Evolutionary conservation across 1,284 basidiomycete species (phyloP).

Genomic region (Violaceomyces palustris): DNA sequence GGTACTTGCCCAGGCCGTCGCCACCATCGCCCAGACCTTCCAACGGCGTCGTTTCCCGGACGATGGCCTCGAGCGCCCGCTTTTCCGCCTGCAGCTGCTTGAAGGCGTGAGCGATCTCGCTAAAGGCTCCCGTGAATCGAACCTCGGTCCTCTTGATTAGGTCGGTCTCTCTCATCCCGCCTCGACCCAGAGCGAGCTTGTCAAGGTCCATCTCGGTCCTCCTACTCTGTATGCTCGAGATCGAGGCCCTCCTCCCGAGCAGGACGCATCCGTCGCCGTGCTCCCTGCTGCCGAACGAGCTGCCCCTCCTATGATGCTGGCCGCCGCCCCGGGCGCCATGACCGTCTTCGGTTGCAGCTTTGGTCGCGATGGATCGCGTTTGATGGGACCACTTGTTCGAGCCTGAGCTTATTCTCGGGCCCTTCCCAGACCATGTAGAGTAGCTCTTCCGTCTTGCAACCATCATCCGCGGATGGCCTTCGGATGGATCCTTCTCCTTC

Average conservation of each 20-base stretch:
- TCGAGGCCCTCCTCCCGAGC: conserved; percentile 9
- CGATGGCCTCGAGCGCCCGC: conserved; percentile 30
- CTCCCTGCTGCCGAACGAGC: neutral
- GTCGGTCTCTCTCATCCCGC: no score
- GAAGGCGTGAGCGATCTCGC: conserved; percentile 36
- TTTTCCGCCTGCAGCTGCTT: conserved; percentile 45
- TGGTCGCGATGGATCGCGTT: no score
- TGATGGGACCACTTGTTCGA: no score
- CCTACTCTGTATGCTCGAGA: conserved; percentile 18
- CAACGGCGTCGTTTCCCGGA: conserved; percentile 41
- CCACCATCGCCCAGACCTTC: conserved; percentile 18
- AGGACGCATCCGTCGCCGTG: neutral
- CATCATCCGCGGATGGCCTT: no score
- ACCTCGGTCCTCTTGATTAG: conserved; percentile 32
- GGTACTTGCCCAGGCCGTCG: conserved; percentile 23
- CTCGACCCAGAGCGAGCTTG: conserved; percentile 12
- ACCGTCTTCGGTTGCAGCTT: no score
- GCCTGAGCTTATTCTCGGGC: no score
- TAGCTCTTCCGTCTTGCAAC: no score
- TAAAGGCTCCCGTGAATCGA: conserved; percentile 36
- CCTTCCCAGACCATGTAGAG: no score
- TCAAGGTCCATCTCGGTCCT: conserved; percentile 29
- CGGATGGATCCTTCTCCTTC: no score
- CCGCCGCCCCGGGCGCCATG: no score
- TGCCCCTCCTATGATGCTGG: no score